Evolutionary conservation across 73 alveolate species (phyloP), one percentile per base, ranked within the genome.

Genomic region (Stentor roeselii): DNA sequence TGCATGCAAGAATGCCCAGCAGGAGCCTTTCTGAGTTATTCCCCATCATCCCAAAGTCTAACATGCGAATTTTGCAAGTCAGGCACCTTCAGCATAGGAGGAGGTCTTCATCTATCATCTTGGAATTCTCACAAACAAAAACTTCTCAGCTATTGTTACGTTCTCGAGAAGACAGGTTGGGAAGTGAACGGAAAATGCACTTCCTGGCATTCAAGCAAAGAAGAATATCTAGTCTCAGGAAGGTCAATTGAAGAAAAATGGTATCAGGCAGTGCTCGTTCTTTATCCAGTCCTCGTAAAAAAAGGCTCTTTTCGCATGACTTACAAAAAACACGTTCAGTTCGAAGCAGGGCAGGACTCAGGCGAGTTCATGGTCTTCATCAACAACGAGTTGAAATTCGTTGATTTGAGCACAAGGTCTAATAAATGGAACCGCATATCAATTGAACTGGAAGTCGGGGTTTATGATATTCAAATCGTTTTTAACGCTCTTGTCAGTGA

Each of bases 271-370:
- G 37, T 15, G 41, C 34, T 67, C 27, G 80, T 2, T 67, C 34
- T 21, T 67, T 32, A 67, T 67, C 42, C 80, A n/a, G n/a, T 30
- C 34, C 14, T 67, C n/a, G 80, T 67, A 0, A n/a, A 67, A 67
- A n/a, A 30, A 21, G 80, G 80, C 27, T 27, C 50, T 2, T 21
- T 67, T 1, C 21, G 14, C 2, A 21, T 67, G 27, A 67, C 37
- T 2, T 67, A 67, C 34, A n/a, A 40, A 67, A 67, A 67, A 67
- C 42, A 67, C 34, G 34, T 34, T 0, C 11, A 27, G 27, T 27
- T n/a, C 27, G 27, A 30, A 1, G 14, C 11, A 21, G 37, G 37
- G 41, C 34, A n/a, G 42, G 37, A 21, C 11, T 27, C 11, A 1
- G 80, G 80, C n/a, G 41, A 67, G 2, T 67, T 67, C 37, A 15